phyloP scores from a whole-genome alignment of 164 flowering plant species.

The Paratinospora sagittata region DNA sequence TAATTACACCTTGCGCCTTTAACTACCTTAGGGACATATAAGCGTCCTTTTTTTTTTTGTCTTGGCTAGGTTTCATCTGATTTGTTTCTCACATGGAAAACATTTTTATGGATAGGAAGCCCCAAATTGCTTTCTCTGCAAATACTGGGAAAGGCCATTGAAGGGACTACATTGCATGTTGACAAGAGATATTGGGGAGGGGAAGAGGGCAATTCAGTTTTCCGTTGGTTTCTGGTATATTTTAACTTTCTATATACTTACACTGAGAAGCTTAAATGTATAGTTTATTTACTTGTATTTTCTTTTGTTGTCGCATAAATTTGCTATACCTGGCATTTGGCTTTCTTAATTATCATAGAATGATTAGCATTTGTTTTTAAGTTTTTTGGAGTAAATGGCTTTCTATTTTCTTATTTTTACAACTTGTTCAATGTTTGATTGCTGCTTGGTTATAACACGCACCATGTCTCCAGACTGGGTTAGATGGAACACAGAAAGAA shows the following conservation, averaged over 20 bases:
- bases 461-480: conserved; percentile 48
- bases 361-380: not conserved
- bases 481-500: conserved; percentile 67
- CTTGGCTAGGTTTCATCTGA: not conserved
- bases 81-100: conserved; percentile 7
- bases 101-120: conserved; percentile 43
- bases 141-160: conserved; percentile 61
- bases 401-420: not conserved
- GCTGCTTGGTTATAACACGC: not conserved
- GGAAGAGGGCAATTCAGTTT: conserved; percentile 82
- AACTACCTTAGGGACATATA: too few species aligned
- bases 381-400: not conserved
- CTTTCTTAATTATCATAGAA: not conserved
- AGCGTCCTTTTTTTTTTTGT: too few species aligned
- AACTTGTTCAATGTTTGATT: not conserved
- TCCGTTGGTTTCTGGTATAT: conserved; percentile 85
- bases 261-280: not conserved
- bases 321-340: not conserved
- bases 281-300: not conserved
- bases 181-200: conserved; percentile 97
- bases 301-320: not conserved
- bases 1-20: too few species aligned
- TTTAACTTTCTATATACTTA: not conserved
- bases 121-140: conserved; percentile 77
- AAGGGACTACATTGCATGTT: conserved; percentile 55